phyloP scores from a whole-genome alignment of 306 rosid genomes.

The Leucaena leucocephala region DNA sequence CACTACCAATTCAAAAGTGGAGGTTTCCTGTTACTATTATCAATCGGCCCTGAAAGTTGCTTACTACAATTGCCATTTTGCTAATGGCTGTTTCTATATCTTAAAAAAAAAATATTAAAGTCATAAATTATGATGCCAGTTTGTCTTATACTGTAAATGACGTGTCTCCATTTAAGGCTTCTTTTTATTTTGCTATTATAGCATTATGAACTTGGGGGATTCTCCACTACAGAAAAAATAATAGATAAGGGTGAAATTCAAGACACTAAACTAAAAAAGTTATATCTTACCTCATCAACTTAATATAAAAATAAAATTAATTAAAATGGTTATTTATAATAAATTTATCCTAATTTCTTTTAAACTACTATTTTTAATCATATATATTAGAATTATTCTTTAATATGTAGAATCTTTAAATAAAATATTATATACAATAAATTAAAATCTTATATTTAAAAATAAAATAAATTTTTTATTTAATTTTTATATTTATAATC shows the following conservation, averaged over 20 bases:
- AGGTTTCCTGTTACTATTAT: slow-evolving; percentile 25
- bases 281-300: no score
- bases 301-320: no score
- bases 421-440: no score
- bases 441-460: no score
- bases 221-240: slow-evolving; percentile 56
- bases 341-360: no score
- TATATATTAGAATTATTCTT: no score
- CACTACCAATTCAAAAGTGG: slow-evolving; percentile 40
- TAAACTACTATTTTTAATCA: no score
- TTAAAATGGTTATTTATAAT: no score
- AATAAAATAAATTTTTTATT: no score
- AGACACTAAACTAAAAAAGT: slow-evolving; percentile 6
- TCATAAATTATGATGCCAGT: background rate
- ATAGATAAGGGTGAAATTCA: slow-evolving; percentile 51
- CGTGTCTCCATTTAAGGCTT: background rate
- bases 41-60: slow-evolving; percentile 22
- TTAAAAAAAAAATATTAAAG: background rate
- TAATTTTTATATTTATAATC: no score
- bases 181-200: background rate
- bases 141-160: background rate
- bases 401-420: no score
- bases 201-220: slow-evolving; percentile 40
- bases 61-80: slow-evolving; percentile 29
- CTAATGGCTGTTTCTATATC: slow-evolving; percentile 11